Evolutionary conservation across 768 basidiomycete species (phyloP).

Genomic region (Kwoniella botswanensis): DNA sequence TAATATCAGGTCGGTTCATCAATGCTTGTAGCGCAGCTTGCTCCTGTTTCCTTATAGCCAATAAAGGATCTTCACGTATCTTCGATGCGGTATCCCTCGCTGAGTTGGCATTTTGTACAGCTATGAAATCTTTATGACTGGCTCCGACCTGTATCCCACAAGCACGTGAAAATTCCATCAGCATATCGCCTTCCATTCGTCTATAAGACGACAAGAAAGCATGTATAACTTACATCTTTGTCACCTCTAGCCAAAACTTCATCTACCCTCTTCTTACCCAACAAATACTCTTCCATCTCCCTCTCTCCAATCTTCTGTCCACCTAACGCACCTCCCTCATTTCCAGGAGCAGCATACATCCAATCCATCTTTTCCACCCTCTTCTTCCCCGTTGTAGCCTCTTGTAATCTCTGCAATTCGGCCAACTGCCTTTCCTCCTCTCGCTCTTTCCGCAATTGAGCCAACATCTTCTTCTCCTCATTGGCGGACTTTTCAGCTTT

Average conservation of each 20-base stretch:
- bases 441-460: slow-evolving; percentile 94
- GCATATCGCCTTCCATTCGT: slow-evolving; percentile 47
- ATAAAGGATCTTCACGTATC: slow-evolving; percentile 91
- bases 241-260: slow-evolving; percentile 83
- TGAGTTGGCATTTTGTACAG: slow-evolving; percentile 91
- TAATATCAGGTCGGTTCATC: slow-evolving; percentile 53
- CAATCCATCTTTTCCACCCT: slow-evolving; percentile 93
- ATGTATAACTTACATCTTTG: slow-evolving; percentile 72
- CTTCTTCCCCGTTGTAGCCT: slow-evolving; percentile 93
- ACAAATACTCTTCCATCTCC: slow-evolving; percentile 92
- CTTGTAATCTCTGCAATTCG: slow-evolving; percentile 92
- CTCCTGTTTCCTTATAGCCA: slow-evolving; percentile 98
- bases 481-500: slow-evolving; percentile 96
- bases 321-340: slow-evolving; percentile 69
- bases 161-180: neutral
- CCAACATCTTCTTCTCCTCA: slow-evolving; percentile 97
- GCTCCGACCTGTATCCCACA: slow-evolving; percentile 46
- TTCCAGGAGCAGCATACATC: slow-evolving; percentile 99
- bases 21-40: slow-evolving; percentile 88
- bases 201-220: neutral
- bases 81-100: slow-evolving; percentile 86
- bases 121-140: slow-evolving; percentile 85
- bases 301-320: slow-evolving; percentile 62
- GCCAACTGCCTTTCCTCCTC: slow-evolving; percentile 97
- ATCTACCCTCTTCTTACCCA: slow-evolving; percentile 97